Evolutionary conservation across 805 yeast species (phyloP), one percentile per base, ranked within the genome.

Genomic region (Spathaspora arborariae): DNA sequence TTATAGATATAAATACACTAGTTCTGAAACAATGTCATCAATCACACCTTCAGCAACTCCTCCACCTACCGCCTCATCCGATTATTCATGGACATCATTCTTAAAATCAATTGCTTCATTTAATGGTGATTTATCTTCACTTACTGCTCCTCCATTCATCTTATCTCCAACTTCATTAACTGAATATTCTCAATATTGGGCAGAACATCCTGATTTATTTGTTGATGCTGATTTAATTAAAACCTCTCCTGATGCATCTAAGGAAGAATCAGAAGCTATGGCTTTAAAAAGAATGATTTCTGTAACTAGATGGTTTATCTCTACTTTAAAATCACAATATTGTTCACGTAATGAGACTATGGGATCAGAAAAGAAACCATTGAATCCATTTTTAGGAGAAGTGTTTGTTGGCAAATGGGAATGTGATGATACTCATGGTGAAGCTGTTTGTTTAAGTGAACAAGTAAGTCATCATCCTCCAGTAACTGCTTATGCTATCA

Each of bases 391-490:
- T 60, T 72, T 94, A 53, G 99, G 99, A 47, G 99, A 94, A 71
- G 74, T 90, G 42, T 94, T 91, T 58, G 86, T 88, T 34, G 98
- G 97, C 41, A 82, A 85, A 58, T 90, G 97, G 96, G 69, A 67
- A 2, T 88, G 82, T 53, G 60, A 62, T 41, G 52, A 59, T 13
- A 78, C 76, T 38, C 65, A 71, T 9, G 96, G 96, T 37, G 95
- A 88, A 51, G 87, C 96, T 20, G 67, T 81, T 10, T 72, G 92
- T 42, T 60, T 89, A 45, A 81, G 91, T 52, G 99, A 94, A 67
- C 99, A 94, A 68, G 97, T 94, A 11, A 83, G 91, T 51, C 99
- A 94, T 69, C 99, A 94, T 65, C 99, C 99, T 15, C 98, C 99
- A 20, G 84, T 87, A 30, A 91, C 98, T n/a, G 97, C 94, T 5